phyloP scores from a whole-genome alignment of 805 yeast species.

The Isabelozyma heimii region DNA sequence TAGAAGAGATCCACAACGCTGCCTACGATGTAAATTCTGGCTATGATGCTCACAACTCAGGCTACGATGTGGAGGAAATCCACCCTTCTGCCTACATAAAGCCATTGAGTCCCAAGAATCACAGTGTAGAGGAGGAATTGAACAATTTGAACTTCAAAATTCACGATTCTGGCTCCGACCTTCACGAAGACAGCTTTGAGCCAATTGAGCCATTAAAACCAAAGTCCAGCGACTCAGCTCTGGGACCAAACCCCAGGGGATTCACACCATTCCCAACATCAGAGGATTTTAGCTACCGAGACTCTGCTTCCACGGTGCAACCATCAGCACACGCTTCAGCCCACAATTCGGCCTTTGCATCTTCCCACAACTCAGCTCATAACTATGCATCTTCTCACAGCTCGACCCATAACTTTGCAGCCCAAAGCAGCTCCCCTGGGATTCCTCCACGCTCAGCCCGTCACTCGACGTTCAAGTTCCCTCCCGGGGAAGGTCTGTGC shows the following conservation, averaged over 20 bases:
- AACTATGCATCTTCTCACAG: not conserved
- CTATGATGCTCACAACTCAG: too few species aligned
- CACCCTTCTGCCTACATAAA: slow-evolving; percentile 4
- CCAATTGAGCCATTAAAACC: slow-evolving; percentile 1
- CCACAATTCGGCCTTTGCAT: not conserved
- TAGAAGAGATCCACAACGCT: too few species aligned
- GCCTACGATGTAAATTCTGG: too few species aligned
- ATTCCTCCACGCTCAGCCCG: not conserved
- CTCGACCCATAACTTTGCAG: not conserved
- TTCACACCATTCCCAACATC: slow-evolving; percentile 1
- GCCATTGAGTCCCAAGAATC: slow-evolving; percentile 35
- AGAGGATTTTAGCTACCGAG: not conserved
- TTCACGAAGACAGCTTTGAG: not conserved
- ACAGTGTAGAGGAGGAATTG: slow-evolving; percentile 31
- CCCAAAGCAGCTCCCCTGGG: not conserved
- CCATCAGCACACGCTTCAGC: not conserved
- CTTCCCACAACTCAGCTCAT: not conserved
- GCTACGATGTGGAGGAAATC: slow-evolving; percentile 5
- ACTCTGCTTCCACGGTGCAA: not conserved
- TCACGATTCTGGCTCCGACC: not conserved
- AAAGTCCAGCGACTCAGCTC: slow-evolving; percentile 1
- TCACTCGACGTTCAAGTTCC: slow-evolving; percentile 15
- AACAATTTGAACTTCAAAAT: slow-evolving; percentile 23
- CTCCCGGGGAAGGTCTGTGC: slow-evolving; percentile 79
- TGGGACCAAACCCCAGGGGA: not conserved